Evolutionary conservation across 805 yeast species (phyloP).

Genomic region (Debaryomyces hansenii): DNA sequence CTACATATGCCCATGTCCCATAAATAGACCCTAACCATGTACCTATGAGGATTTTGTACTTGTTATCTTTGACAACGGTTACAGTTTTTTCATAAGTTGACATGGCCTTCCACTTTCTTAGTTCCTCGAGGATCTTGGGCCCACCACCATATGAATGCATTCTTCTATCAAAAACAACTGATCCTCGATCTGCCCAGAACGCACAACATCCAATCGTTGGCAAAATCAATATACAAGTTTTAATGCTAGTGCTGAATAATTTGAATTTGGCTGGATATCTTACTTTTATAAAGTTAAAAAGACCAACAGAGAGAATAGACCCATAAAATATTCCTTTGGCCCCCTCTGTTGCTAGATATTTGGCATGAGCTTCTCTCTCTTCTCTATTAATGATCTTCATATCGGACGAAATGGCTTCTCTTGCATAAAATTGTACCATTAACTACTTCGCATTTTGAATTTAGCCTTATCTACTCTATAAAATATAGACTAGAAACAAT

Average conservation of each 20-base stretch:
- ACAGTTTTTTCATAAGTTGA: constrained; percentile 29
- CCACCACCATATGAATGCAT: constrained; percentile 32
- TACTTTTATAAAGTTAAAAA: constrained; percentile 30
- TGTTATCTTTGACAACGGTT: constrained; percentile 27
- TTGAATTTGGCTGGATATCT: constrained; percentile 34
- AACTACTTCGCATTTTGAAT: no score
- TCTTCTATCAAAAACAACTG: constrained; percentile 41
- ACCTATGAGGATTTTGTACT: constrained; percentile 34
- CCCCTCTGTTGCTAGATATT: constrained; percentile 36
- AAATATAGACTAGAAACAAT: neutral
- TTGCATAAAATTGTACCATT: neutral
- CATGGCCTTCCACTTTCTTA: constrained; percentile 33
- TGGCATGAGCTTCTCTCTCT: constrained; percentile 41
- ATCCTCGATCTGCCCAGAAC: constrained; percentile 46
- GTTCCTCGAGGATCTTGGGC: constrained; percentile 32
- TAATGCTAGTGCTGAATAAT: constrained; percentile 37
- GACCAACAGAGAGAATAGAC: constrained; percentile 27
- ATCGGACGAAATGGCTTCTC: neutral
- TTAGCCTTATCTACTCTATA: no score
- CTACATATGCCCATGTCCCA: constrained; percentile 75
- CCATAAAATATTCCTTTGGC: constrained; percentile 40
- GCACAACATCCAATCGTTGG: constrained; percentile 40
- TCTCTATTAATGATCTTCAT: constrained; percentile 40
- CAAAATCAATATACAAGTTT: constrained; percentile 37
- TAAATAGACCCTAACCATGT: constrained; percentile 44